A percentile compares a stretch with the other conserved stretches of the same genome.
These are phyloP conservation scores for Pyracantha coccinea DNA, from an alignment of 331 rosid species.

Conservation along the genomic window DNA sequence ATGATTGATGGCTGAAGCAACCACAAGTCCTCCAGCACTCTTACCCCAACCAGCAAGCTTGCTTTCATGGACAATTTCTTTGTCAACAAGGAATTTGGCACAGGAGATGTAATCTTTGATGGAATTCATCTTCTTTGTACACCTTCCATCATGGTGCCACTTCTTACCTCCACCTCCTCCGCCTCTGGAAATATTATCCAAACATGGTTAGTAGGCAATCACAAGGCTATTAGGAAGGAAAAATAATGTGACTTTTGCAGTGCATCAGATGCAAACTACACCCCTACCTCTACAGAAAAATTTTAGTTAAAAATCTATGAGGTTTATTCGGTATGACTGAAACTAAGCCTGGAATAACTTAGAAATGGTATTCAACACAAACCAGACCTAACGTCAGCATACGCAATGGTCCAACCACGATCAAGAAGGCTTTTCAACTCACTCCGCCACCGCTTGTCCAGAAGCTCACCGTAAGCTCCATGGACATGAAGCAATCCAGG, in stretches of 20 bases:
- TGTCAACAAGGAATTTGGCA: conserved; percentile 70
- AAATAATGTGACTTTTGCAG: neutral
- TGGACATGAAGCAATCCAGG: conserved; percentile 89
- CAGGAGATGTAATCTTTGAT: conserved; percentile 75
- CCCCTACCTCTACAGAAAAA: no score
- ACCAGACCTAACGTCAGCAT: conserved; percentile 88
- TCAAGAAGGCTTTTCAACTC: conserved; percentile 92
- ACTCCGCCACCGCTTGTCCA: conserved; percentile 82
- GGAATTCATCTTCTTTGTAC: conserved; percentile 59
- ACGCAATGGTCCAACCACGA: conserved; percentile 89
- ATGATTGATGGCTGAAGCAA: conserved; percentile 76
- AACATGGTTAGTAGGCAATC: conserved; percentile 1
- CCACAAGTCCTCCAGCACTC: conserved; percentile 93
- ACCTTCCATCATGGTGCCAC: conserved; percentile 82
- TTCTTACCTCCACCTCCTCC: conserved; percentile 90
- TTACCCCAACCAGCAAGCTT: conserved; percentile 85
- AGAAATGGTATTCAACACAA: conserved; percentile 5
- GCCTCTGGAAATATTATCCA: conserved; percentile 52
- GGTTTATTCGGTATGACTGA: neutral
- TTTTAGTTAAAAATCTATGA: no score
- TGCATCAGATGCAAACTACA: neutral
- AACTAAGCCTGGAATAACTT: neutral
- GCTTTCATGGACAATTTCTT: conserved; percentile 54
- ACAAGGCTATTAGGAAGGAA: neutral
- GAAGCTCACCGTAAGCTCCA: conserved; percentile 90